Conservation (phyloP, 2,329 filamentous ascomycete genomes). For the Colletotrichum simmondsii region DNA sequence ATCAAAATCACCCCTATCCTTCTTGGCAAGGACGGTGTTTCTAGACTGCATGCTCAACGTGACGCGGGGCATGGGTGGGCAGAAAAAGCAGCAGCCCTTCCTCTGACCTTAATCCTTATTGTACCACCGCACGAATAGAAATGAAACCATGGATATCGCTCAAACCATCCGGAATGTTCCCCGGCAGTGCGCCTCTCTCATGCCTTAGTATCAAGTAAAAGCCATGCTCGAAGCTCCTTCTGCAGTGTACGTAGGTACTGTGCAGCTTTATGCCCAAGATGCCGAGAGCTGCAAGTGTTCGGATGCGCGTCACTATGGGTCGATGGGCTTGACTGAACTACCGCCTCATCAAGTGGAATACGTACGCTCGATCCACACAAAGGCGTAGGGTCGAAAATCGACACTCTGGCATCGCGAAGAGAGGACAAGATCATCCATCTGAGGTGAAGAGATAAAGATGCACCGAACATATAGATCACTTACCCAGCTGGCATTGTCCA, state of each 20-base stretch:
- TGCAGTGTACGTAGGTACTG: not conserved
- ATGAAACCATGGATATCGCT: too few species aligned
- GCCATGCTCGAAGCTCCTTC: too few species aligned
- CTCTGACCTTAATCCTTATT: too few species aligned
- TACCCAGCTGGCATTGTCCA: not conserved
- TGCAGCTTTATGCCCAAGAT: not conserved
- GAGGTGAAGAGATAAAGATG: not conserved
- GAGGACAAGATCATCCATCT: not conserved
- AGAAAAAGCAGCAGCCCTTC: too few species aligned
- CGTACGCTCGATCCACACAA: not conserved
- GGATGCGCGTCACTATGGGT: not conserved
- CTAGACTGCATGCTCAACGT: not conserved
- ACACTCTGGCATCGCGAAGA: not conserved
- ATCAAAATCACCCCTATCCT: not conserved
- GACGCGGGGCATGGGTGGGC: not conserved
- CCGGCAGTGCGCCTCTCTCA: not conserved
- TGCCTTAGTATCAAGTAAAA: not conserved
- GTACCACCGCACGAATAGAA: too few species aligned
- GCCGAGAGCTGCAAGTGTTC: not conserved
- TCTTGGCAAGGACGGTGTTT: not conserved
- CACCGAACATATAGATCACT: not conserved
- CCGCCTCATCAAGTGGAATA: not conserved
- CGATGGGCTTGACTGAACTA: not conserved
- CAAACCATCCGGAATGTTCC: not conserved
- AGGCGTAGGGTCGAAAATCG: not conserved